Evolutionary conservation across 495 filamentous ascomycete species (phyloP).

Genomic region (Lasiosphaeris hirsuta): DNA sequence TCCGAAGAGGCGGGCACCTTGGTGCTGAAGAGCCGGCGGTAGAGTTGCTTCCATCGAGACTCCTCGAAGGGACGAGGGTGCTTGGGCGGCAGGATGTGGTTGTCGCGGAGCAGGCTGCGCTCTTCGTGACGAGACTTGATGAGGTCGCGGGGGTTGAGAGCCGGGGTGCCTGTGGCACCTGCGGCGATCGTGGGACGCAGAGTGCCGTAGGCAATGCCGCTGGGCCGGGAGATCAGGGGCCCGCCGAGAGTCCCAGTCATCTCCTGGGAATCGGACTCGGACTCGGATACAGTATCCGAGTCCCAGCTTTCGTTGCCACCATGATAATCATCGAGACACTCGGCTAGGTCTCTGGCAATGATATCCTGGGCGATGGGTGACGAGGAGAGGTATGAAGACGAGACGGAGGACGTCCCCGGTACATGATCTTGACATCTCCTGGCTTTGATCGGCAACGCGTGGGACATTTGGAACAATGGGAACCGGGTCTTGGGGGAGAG

Average conservation of each 20-base stretch:
- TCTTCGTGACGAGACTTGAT: conserved; percentile 67
- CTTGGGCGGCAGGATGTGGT: conserved; percentile 67
- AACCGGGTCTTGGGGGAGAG: not conserved
- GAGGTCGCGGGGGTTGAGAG: conserved; percentile 45
- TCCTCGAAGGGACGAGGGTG: conserved; percentile 31
- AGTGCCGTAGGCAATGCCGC: conserved; percentile 60
- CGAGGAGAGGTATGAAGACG: conserved; percentile 36
- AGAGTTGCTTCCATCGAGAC: conserved; percentile 27
- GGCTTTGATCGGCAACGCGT: conserved; percentile 12
- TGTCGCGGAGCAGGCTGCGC: conserved; percentile 71
- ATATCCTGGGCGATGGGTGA: conserved; percentile 63
- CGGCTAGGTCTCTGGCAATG: conserved; percentile 65
- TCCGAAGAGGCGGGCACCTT: conserved; percentile 53
- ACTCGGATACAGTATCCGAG: conserved; percentile 4
- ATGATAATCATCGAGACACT: conserved; percentile 46
- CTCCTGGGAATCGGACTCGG: conserved; percentile 41
- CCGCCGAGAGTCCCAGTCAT: conserved; percentile 35
- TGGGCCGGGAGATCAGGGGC: conserved; percentile 64
- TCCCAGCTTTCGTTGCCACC: conserved; percentile 21
- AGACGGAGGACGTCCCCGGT: conserved; percentile 23
- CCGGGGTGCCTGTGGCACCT: conserved; percentile 51
- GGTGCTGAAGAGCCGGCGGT: conserved; percentile 43
- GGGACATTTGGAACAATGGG: conserved; percentile 8
- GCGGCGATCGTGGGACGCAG: conserved; percentile 41
- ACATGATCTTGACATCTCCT: conserved; percentile 6